Base-by-base conservation (phyloP, 768 basidiomycete species). In the Kondoa malvinella region DNA sequence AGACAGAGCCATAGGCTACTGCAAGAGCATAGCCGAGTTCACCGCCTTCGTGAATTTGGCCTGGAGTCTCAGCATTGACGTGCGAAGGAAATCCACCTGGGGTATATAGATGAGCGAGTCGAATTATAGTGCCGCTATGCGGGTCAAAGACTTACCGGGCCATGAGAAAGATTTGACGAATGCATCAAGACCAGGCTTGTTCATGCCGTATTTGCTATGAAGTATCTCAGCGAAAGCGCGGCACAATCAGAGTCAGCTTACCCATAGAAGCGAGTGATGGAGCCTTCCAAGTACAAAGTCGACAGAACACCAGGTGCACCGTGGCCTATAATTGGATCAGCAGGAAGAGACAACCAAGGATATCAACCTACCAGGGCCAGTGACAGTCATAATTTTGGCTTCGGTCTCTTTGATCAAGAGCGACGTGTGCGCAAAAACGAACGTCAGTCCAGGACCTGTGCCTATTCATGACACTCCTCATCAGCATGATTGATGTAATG, bases 301-400 rank as follows among this genome's bases (percentile, higher is more conserved):
- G 89, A 82, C n/a, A 95, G 82, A 30, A 92, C 82, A 29, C 84
- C 89, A 26, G 91, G 91, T 3, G 91, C 90, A 34, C 89, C 89
- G 73, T 92, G 88, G 16, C 87, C 87, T 79, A 75, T 25, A 63
- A 21, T 64, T 26, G 66, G 21, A 65, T n/a, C 0, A 25, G 56
- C 30, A 16, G 4, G 1, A 34, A n/a, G n/a, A n/a, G n/a, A n/a
- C n/a, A n/a, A n/a, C n/a, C 14, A 64, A 8, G 27, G 66, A 65
- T 3, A 58, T 58, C 21, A 63, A 62, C 0, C 1, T 1, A 21
- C 30, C n/a, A 32, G 17, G 1, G 64, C 69, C 66, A 16, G 21
- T 57, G 32, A 70, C 59, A 33, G 40, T 40, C 57, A 57, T 67
- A 16, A 67, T 72, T 31, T 60, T 56, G 26, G 70, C 71, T 34